Evolutionary conservation across 441 rosid genomes (phyloP).

Genomic region (Croton setiger): DNA sequence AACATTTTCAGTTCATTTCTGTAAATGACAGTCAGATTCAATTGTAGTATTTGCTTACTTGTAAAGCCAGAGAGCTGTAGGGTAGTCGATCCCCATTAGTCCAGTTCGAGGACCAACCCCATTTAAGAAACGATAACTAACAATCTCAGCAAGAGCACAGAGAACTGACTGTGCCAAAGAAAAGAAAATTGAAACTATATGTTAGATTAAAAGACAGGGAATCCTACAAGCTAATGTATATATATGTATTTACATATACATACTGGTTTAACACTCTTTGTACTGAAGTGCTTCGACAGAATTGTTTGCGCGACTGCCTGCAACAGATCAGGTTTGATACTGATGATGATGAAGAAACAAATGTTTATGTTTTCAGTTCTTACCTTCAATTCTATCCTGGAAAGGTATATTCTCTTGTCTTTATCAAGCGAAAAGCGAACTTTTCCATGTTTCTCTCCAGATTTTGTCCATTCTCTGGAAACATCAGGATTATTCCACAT

Average conservation of each 20-base stretch:
- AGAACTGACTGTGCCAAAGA: conserved; percentile 53
- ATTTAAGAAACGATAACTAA: conserved; percentile 69
- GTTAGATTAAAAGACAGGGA: not conserved
- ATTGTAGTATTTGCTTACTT: conserved; percentile 41
- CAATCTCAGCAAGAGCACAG: conserved; percentile 82
- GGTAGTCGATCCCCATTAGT: conserved; percentile 75
- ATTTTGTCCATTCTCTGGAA: conserved; percentile 72
- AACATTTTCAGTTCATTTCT: not conserved
- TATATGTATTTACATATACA: conserved; percentile 27
- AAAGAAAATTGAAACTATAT: not conserved
- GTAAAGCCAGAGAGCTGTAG: conserved; percentile 81
- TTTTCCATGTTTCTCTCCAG: conserved; percentile 61
- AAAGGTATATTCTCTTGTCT: conserved; percentile 63
- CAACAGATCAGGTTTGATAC: conserved; percentile 14
- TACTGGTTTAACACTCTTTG: conserved; percentile 67
- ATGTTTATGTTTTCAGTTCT: too few relatives aligned
- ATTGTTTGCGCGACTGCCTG: conserved; percentile 83
- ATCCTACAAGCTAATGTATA: not conserved
- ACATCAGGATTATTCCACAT: conserved; percentile 77
- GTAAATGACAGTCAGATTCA: conserved; percentile 5
- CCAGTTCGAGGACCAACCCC: conserved; percentile 60
- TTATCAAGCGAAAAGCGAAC: conserved; percentile 74
- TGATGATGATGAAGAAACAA: not conserved
- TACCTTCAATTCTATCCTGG: conserved; percentile 80
- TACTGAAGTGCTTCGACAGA: conserved; percentile 71